Conservation (phyloP, 768 basidiomycete species). For the Suillus clintonianus region DNA sequence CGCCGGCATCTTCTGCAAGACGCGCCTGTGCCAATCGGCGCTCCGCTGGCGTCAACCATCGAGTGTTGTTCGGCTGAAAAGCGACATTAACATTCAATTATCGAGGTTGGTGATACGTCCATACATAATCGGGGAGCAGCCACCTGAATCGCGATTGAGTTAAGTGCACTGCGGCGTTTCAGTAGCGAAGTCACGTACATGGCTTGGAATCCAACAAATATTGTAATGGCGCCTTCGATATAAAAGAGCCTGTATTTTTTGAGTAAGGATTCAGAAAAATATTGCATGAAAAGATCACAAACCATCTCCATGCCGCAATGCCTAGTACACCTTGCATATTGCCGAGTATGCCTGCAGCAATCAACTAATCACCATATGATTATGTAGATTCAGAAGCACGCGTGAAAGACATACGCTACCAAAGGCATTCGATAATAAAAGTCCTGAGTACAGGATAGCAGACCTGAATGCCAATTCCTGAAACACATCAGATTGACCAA, state of each 20-base stretch:
- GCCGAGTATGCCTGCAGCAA: conserved; percentile 71
- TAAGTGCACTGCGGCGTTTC: neutral
- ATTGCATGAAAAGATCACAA: neutral
- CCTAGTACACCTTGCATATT: conserved; percentile 69
- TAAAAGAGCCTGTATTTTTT: conserved; percentile 59
- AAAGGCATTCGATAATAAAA: conserved; percentile 66
- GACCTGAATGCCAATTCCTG: conserved; percentile 64
- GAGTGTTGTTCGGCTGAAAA: conserved; percentile 58
- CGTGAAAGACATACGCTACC: conserved; percentile 48
- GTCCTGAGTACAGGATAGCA: conserved; percentile 58
- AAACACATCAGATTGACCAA: neutral
- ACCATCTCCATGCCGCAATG: conserved; percentile 72
- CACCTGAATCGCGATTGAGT: conserved; percentile 39
- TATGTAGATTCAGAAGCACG: neutral
- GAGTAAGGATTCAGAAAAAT: neutral
- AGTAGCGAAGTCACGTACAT: conserved; percentile 38
- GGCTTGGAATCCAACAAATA: conserved; percentile 54
- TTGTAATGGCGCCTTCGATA: conserved; percentile 69
- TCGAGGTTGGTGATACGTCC: conserved; percentile 12
- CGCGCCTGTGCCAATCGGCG: conserved; percentile 63
- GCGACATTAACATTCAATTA: neutral
- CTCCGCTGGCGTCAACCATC: conserved; percentile 54
- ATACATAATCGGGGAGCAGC: conserved; percentile 60
- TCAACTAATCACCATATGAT: conserved; percentile 40
- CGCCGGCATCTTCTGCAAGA: conserved; percentile 67